Base-by-base conservation (phyloP, 192 early-diverging fungal genomes). In the Backusella luteola region DNA sequence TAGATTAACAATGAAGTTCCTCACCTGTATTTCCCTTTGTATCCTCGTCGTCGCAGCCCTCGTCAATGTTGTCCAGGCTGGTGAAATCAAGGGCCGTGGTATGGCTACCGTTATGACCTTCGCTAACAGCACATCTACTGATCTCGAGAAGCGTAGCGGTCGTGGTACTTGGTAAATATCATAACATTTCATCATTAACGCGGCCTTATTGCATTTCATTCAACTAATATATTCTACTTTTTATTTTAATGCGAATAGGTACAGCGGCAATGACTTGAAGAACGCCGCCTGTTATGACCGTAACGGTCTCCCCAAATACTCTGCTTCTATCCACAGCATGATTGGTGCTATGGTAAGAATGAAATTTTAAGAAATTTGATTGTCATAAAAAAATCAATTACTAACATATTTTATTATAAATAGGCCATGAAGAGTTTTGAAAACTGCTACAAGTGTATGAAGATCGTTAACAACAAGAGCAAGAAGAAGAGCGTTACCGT, bases 281-380 rank as follows among this genome's bases (percentile, higher is more conserved):
- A 81, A 84, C 41, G 76, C 82, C 42, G 82, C 82, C 8, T 84
- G 82, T 69, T 84, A 84, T n/a, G 82, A 69, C 36, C 46, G 73
- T 29, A 74, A 76, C 15, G 79, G 79, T 38, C 52, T 84, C 29
- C 67, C 67, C 23, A 44, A 32, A 41, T 84, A 80, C 53, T 56
- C 74, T 75, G 79, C 82, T 23, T 46, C 69, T 4, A 42, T 42
- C 19, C 56, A 77, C 26, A 67, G 67, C 59, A 73, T 81, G 76
- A 81, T 84, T 73, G 79, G 75, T 36, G 82, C 82, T 19, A 81
- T 81, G 79, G 75, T 76, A 76, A 72, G 23, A 36, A 36, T 23
- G 39, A 11, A 71, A 39, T 17, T 23, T 49, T n/a, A 49, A 49
- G 19, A 49, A 49, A 49, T 49, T 49, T 49, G 15, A 49, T 49